Evolutionary conservation across 2,329 filamentous ascomycete species (phyloP).

Genomic region (Falciphora oryzae): DNA sequence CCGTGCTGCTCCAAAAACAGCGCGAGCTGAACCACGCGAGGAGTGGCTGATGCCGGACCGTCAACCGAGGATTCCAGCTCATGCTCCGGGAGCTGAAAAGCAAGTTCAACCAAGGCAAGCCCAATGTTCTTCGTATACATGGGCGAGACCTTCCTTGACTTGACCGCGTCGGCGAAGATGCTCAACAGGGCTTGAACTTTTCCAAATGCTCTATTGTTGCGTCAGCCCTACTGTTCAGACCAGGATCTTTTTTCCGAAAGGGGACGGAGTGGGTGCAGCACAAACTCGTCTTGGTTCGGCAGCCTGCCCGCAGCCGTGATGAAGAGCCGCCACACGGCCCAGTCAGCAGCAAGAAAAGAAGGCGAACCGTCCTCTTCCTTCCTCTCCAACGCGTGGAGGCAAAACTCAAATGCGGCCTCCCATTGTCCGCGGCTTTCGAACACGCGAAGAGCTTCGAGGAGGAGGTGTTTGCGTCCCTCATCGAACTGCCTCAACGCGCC

Average conservation of each 20-base stretch:
- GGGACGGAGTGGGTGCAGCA: slow-evolving; percentile 5
- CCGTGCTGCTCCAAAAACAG: slow-evolving; percentile 28
- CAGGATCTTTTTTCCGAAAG: background rate
- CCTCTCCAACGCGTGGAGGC: slow-evolving; percentile 34
- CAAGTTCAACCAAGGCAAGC: slow-evolving; percentile 26
- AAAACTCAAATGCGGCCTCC: slow-evolving; percentile 37
- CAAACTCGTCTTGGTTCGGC: slow-evolving; percentile 21
- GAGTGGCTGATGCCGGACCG: slow-evolving; percentile 12
- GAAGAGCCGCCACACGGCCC: slow-evolving; percentile 29
- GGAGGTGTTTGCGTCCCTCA: slow-evolving; percentile 40
- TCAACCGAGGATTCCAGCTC: slow-evolving; percentile 14
- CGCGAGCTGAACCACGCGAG: slow-evolving; percentile 26
- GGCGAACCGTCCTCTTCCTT: slow-evolving; percentile 31
- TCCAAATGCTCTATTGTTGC: slow-evolving; percentile 14
- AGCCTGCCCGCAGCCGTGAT: slow-evolving; percentile 25
- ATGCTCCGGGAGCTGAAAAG: slow-evolving; percentile 22
- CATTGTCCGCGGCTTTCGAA: slow-evolving; percentile 35
- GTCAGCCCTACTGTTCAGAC: background rate
- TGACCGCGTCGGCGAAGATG: slow-evolving; percentile 20
- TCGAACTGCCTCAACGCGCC: slow-evolving; percentile 39
- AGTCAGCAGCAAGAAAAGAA: slow-evolving; percentile 40
- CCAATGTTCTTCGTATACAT: slow-evolving; percentile 31
- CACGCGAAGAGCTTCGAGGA: slow-evolving; percentile 34
- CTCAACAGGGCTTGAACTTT: slow-evolving; percentile 23
- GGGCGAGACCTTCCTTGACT: slow-evolving; percentile 18